These are phyloP conservation scores for Tylopilus sp. DNA, from an alignment of 768 basidiomycete species.

Conservation along the genomic window DNA sequence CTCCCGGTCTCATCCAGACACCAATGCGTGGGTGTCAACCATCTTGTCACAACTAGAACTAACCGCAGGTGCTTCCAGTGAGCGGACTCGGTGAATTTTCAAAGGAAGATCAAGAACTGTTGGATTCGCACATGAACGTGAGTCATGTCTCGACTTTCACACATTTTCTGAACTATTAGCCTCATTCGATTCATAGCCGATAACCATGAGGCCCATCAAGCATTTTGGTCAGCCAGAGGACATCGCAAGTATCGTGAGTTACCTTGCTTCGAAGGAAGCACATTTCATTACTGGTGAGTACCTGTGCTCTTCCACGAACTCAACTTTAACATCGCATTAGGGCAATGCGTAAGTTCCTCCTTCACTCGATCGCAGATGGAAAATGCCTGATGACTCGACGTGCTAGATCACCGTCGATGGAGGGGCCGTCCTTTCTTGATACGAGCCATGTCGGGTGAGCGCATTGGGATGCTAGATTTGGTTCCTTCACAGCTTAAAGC, in stretches of 20 bases:
- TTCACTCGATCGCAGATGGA: neutral
- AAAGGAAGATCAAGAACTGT: neutral
- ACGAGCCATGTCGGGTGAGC: neutral
- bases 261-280: slow-evolving; percentile 17
- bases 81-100: neutral
- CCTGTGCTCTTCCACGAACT: neutral
- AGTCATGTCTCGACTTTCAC: neutral
- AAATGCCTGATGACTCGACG: neutral
- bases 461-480: too few species aligned
- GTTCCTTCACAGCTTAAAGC: too few species aligned
- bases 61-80: neutral
- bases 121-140: neutral
- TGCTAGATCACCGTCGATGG: slow-evolving; percentile 1
- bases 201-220: neutral
- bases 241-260: neutral
- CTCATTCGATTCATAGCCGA: neutral
- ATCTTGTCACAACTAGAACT: neutral
- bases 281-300: slow-evolving; percentile 27
- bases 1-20: slow-evolving; percentile 35
- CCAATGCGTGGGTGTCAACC: slow-evolving; percentile 10
- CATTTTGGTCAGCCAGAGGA: slow-evolving; percentile 26
- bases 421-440: neutral
- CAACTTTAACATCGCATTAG: neutral
- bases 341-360: neutral
- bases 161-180: neutral